phyloP scores from a whole-genome alignment of 495 filamentous ascomycete genomes.

The Penicillium diatomitis region DNA sequence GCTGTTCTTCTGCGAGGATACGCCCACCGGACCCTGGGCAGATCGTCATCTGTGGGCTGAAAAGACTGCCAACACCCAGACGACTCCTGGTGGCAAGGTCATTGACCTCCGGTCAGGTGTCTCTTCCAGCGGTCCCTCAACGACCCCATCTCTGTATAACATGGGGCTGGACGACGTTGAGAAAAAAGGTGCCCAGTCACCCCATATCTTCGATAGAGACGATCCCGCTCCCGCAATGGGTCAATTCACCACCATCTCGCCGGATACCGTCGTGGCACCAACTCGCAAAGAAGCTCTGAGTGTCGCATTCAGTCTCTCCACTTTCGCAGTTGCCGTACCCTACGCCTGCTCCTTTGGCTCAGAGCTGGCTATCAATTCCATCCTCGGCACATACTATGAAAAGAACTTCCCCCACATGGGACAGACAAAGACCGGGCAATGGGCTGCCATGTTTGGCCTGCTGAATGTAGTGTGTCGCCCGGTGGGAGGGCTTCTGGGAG shows the following conservation, averaged over 20 bases:
- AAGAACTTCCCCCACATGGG: constrained; percentile 66
- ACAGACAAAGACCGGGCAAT: constrained; percentile 64
- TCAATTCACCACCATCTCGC: constrained; percentile 47
- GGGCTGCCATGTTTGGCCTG: constrained; percentile 88
- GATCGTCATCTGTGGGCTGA: constrained; percentile 49
- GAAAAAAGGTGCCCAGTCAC: constrained; percentile 29
- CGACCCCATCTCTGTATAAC: constrained; percentile 30
- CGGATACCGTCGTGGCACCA: constrained; percentile 53
- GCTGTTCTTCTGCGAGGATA: constrained; percentile 72
- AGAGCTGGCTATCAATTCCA: constrained; percentile 78
- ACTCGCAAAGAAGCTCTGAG: constrained; percentile 48
- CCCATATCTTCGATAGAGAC: constrained; percentile 37
- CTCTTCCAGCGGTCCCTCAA: constrained; percentile 24
- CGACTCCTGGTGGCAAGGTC: constrained; percentile 41
- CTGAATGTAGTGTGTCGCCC: constrained; percentile 73
- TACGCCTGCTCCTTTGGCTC: constrained; percentile 83
- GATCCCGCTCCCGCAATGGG: constrained; percentile 40
- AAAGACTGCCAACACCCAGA: constrained; percentile 6
- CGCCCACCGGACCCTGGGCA: constrained; percentile 74
- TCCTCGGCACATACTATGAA: constrained; percentile 71
- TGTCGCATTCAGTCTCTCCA: constrained; percentile 57
- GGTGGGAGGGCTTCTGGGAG: constrained; percentile 61
- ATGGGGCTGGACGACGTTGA: constrained; percentile 31
- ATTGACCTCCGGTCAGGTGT: constrained; percentile 41
- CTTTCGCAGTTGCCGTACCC: constrained; percentile 54